Percentiles rank a stretch among this genome's conserved stretches.
phyloP scores from a whole-genome alignment of 352 stramenopile species.

The Globisporangium paddicum region DNA sequence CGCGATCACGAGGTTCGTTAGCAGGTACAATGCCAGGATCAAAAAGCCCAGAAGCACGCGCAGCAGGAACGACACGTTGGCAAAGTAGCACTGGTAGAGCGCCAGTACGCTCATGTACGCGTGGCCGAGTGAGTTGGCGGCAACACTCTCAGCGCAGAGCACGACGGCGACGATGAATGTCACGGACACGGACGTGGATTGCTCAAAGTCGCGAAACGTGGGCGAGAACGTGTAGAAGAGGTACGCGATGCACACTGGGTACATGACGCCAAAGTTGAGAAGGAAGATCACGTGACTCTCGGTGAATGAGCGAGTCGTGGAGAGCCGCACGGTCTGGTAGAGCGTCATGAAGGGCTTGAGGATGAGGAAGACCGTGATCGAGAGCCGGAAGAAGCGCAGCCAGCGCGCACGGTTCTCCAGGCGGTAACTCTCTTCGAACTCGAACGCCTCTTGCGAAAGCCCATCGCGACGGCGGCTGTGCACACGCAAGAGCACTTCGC shows the following conservation, averaged over 20 bases:
- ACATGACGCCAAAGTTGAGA: slow-evolving; percentile 78
- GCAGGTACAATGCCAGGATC: slow-evolving; percentile 59
- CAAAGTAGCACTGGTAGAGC: slow-evolving; percentile 82
- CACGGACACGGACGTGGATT: slow-evolving; percentile 42
- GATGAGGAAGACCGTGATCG: slow-evolving; percentile 57
- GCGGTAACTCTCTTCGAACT: slow-evolving; percentile 74
- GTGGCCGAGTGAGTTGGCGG: slow-evolving; percentile 63
- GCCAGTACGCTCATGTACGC: slow-evolving; percentile 77
- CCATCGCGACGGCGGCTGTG: slow-evolving; percentile 24
- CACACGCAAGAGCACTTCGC: slow-evolving; percentile 57
- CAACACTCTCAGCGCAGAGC: slow-evolving; percentile 59
- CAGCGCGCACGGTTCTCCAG: slow-evolving; percentile 62
- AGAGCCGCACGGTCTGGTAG: slow-evolving; percentile 54
- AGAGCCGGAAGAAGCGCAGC: slow-evolving; percentile 66
- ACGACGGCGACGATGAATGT: slow-evolving; percentile 55
- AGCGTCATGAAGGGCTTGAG: slow-evolving; percentile 77
- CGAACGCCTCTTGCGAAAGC: slow-evolving; percentile 45
- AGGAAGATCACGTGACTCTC: slow-evolving; percentile 67
- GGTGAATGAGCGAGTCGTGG: slow-evolving; percentile 37
- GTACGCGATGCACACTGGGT: slow-evolving; percentile 50
- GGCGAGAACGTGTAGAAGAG: slow-evolving; percentile 71
- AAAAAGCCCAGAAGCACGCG: slow-evolving; percentile 48
- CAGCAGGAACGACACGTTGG: slow-evolving; percentile 73
- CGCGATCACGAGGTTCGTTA: slow-evolving; percentile 56
- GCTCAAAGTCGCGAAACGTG: slow-evolving; percentile 53